Evolutionary conservation across 1,284 basidiomycete genomes (phyloP).

Genomic region (Laetiporus sulphureus): DNA sequence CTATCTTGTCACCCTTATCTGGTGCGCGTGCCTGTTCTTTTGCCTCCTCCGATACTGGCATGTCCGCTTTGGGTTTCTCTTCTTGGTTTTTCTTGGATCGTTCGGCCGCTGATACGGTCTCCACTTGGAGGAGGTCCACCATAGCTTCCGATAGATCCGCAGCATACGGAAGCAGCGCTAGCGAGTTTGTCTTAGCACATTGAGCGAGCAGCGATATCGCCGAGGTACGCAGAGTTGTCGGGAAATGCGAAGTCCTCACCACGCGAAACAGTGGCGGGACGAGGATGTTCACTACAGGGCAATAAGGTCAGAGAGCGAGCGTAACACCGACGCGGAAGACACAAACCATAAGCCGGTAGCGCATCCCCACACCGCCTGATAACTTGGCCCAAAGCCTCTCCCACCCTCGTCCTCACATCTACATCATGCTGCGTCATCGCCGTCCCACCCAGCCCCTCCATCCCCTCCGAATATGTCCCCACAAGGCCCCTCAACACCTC

Average conservation of each 20-base stretch:
- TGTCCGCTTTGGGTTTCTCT: no score
- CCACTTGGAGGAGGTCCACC: slow-evolving; percentile 76
- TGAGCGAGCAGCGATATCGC: slow-evolving; percentile 78
- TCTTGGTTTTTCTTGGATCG: slow-evolving; percentile 8
- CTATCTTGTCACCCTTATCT: slow-evolving; percentile 2
- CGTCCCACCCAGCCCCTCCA: slow-evolving; percentile 41
- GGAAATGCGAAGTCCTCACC: slow-evolving; percentile 51
- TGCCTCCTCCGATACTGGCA: no score
- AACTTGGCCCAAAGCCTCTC: slow-evolving; percentile 82
- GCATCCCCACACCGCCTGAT: slow-evolving; percentile 71
- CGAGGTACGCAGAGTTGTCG: slow-evolving; percentile 74
- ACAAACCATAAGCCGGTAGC: slow-evolving; percentile 64
- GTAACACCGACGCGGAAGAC: background rate
- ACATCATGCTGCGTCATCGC: slow-evolving; percentile 60
- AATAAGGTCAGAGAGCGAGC: slow-evolving; percentile 2
- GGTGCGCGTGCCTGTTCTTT: background rate
- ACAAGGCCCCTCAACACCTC: slow-evolving; percentile 67
- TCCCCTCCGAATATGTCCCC: slow-evolving; percentile 50
- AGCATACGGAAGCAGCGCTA: slow-evolving; percentile 60
- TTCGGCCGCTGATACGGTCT: slow-evolving; percentile 38
- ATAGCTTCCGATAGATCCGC: slow-evolving; percentile 58
- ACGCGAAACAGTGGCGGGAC: slow-evolving; percentile 63
- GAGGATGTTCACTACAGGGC: slow-evolving; percentile 52
- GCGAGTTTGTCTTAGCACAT: slow-evolving; percentile 56
- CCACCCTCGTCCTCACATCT: slow-evolving; percentile 76